phyloP scores from a whole-genome alignment of 2,329 filamentous ascomycete genomes.

The Hypoxylon sp. region DNA sequence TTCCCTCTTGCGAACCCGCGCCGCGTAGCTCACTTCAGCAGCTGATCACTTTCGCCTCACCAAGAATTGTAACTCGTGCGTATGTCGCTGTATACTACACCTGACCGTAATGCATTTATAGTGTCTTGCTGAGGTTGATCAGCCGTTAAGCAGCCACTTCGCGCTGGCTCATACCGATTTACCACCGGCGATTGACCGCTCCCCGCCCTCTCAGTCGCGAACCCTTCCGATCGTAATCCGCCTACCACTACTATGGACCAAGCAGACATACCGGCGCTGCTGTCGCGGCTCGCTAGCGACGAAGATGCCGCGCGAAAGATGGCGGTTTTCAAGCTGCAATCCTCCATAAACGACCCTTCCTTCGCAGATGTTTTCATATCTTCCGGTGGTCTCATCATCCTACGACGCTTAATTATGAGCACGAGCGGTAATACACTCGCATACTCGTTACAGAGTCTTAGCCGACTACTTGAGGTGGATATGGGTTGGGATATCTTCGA shows the following conservation, averaged over 20 bases:
- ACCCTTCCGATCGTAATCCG: slow-evolving; percentile 16
- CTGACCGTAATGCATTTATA: slow-evolving; percentile 41
- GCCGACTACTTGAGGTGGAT: slow-evolving; percentile 90
- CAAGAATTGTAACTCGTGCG: slow-evolving; percentile 5
- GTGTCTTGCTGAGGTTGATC: slow-evolving; percentile 27
- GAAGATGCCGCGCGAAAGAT: slow-evolving; percentile 97
- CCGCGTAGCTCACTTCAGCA: slow-evolving; percentile 8
- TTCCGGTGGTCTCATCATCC: slow-evolving; percentile 84
- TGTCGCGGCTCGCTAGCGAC: slow-evolving; percentile 75
- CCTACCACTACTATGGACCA: slow-evolving; percentile 68
- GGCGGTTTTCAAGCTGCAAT: slow-evolving; percentile 98
- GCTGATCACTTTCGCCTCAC: slow-evolving; percentile 2
- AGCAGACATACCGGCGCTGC: slow-evolving; percentile 75
- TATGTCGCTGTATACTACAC: slow-evolving; percentile 18
- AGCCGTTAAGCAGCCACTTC: slow-evolving; percentile 29
- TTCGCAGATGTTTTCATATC: slow-evolving; percentile 98
- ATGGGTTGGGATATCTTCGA: slow-evolving; percentile 96
- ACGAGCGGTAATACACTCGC: slow-evolving; percentile 94
- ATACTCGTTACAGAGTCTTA: slow-evolving; percentile 92
- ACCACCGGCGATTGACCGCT: slow-evolving; percentile 18
- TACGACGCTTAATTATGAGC: slow-evolving; percentile 86
- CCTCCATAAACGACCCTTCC: slow-evolving; percentile 92
- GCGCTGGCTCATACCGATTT: slow-evolving; percentile 33
- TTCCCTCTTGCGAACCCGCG: slow-evolving; percentile 7
- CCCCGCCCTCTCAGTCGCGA: slow-evolving; percentile 33